phyloP scores from a whole-genome alignment of 192 early-diverging fungal genomes.

The Lobosporangium transversale region DNA sequence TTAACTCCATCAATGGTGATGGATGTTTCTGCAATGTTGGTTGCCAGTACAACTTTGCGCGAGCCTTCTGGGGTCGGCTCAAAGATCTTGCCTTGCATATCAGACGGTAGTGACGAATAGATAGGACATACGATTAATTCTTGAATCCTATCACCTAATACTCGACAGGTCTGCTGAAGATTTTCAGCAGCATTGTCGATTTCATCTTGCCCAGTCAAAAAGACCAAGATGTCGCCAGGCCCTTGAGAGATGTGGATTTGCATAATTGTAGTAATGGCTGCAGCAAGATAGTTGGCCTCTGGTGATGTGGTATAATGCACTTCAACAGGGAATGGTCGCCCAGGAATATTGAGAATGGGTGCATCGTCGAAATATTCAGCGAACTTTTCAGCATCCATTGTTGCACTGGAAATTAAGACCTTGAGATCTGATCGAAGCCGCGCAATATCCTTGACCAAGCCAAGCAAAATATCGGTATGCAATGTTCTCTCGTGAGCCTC shows the following conservation, averaged over 20 bases:
- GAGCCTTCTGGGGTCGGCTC: constrained; percentile 94
- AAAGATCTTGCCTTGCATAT: constrained; percentile 97
- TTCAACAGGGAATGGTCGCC: constrained; percentile 93
- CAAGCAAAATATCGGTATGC: constrained; percentile 97
- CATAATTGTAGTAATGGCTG: constrained; percentile 91
- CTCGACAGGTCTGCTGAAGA: constrained; percentile 75
- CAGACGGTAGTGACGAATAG: constrained; percentile 95
- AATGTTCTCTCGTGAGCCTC: constrained; percentile 98
- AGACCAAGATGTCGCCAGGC: constrained; percentile 92
- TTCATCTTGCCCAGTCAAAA: constrained; percentile 98
- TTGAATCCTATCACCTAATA: constrained; percentile 86
- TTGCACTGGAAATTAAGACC: constrained; percentile 95
- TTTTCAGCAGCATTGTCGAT: constrained; percentile 93
- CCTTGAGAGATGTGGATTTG: constrained; percentile 93
- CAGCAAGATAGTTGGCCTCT: constrained; percentile 95
- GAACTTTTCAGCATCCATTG: constrained; percentile 98
- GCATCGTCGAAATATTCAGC: constrained; percentile 94
- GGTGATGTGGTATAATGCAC: constrained; percentile 95
- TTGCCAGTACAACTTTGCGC: constrained; percentile 95
- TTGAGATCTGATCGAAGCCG: constrained; percentile 94
- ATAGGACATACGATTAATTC: constrained; percentile 96
- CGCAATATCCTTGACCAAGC: constrained; percentile 95
- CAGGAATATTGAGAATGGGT: constrained; percentile 95
- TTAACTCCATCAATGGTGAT: constrained; percentile 97
- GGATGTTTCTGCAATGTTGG: constrained; percentile 99